Base-by-base conservation (phyloP, 345 rosid genomes). In the Hypericum perforatum region DNA sequence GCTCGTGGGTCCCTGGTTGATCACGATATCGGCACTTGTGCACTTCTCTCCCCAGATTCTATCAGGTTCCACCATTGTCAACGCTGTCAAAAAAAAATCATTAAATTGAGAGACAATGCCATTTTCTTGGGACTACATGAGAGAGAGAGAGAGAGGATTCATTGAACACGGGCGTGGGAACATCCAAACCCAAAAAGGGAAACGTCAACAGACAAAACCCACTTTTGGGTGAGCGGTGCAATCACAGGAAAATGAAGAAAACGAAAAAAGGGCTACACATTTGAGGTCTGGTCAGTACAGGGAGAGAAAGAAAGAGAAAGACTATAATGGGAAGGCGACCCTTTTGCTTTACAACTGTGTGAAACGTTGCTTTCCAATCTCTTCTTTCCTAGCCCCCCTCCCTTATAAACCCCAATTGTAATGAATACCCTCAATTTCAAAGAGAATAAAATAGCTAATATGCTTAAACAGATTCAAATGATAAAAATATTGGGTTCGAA, bases 1-100 rank as follows among this genome's bases (percentile, higher is more conserved):
- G 9, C 63, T 74, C 0, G 88, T 74, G 22, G 82, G 64, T 14
- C 89, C 96, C 38, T 91, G 98, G 67, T 58, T 76, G 14, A 91
- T 76, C 53, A 69, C 78, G 22, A 91, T 74, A 58, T 87, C 96
- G 0, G 76, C 66, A 41, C 50, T 66, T 32, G 61, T 69, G 57
- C 98, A 87, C 65, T 62, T 74, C 49, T 81, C 91, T 52, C 85
- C 86, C 51, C 63, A 37, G 0, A 74, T 74, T 54, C 95, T 59
- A 47, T 75, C 69, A 5, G 87, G 81, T 64, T 82, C 61, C 64
- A 58, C 66, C 68, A 44, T 60, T 50, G 63, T 63, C 62, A 43
- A 16, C 13, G 57, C 68, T 57, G 56, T n/a, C 36, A 10, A 49
- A n/a, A 54, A 38, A 16, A 14, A 53, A 49, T 47, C 36, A 7